A percentile compares a stretch with the other conserved stretches of the same genome.
Conservation (phyloP, 2,329 filamentous ascomycete species). For the Cryphonectria nitschkei region DNA sequence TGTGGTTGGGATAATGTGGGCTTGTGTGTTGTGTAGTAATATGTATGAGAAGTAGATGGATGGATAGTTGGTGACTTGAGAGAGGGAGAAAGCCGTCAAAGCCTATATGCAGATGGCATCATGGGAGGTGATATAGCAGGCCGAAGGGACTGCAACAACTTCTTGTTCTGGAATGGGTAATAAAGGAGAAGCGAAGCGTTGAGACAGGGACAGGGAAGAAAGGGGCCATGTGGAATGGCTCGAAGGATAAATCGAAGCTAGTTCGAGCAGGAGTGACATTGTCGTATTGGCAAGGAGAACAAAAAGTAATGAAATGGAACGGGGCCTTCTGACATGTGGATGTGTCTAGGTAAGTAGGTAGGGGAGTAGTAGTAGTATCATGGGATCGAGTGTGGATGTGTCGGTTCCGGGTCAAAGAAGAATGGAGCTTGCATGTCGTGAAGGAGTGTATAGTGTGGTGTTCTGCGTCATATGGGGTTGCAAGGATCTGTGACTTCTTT, state of each 20-base stretch:
- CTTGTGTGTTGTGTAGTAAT: not conserved
- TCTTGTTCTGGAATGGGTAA: constrained; percentile 30
- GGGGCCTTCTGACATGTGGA: constrained; percentile 40
- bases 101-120: constrained; percentile 29
- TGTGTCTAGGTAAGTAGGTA: constrained; percentile 32
- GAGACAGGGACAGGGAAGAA: constrained; percentile 31
- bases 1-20: constrained; percentile 5
- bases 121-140: constrained; percentile 25
- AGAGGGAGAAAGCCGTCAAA: constrained; percentile 17
- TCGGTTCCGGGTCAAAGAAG: constrained; percentile 36
- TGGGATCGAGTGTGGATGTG: constrained; percentile 33
- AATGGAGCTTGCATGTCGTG: constrained; percentile 36
- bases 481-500: constrained; percentile 17
- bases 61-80: not conserved
- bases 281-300: constrained; percentile 38
- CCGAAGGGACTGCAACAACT: constrained; percentile 25
- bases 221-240: constrained; percentile 31
- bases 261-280: constrained; percentile 33
- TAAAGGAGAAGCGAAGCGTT: constrained; percentile 29
- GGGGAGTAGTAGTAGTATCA: constrained; percentile 22
- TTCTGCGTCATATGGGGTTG: constrained; percentile 40
- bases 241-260: constrained; percentile 36
- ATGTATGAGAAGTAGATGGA: not conserved
- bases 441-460: constrained; percentile 30
- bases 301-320: constrained; percentile 36